Base-by-base conservation (phyloP, 768 basidiomycete genomes). In the Boletus subparvulus region DNA sequence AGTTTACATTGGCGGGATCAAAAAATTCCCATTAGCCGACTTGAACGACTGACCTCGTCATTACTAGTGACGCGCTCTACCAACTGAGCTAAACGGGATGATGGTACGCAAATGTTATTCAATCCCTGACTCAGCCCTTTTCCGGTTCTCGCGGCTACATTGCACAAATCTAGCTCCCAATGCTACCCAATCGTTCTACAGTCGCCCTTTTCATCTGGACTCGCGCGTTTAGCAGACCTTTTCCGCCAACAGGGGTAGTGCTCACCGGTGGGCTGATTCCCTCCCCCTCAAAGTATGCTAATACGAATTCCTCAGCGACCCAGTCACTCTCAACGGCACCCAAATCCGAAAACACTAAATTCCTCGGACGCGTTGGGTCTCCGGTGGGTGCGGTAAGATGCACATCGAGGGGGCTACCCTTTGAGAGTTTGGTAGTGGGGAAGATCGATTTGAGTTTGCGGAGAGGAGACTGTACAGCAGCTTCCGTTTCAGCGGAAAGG, bases 381-480 rank as follows among this genome's bases (percentile, higher is more conserved):
- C 54, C 58, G 2, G 67, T 69, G 16, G 88, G 88, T 4, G 83
- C 78, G 3, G 84, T 75, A 40, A 91, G 74, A 46, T 87, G 79
- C 39, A 92, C 79, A 63, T 92, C 90, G 26, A 92, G 75, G 12
- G 88, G 80, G 8, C 78, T 74, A 61, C 84, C 81, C 65, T 91
- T 91, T n/a, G 74, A 68, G 12, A 91, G 75, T 14, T 84, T 79
- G 17, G 86, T 78, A 66, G 81, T 84, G 1, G 90, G 88, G 69
- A 93, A 91, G 51, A 92, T 77, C 2, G 88, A 82, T 65, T 90
- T 90, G 49, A 93, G 79, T 63, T 83, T 83, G 51, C 85, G 81
- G 56, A 92, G 76, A 1, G 90, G 86, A 1, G 82, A 80, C 50
- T 83, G 82, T 6, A 83, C 76, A 2, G 70, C 75, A 45, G 78